A percentile compares a stretch with the other conserved stretches of the same genome.
Conservation (phyloP, 495 filamentous ascomycete species). For the Penicillium nucicola region DNA sequence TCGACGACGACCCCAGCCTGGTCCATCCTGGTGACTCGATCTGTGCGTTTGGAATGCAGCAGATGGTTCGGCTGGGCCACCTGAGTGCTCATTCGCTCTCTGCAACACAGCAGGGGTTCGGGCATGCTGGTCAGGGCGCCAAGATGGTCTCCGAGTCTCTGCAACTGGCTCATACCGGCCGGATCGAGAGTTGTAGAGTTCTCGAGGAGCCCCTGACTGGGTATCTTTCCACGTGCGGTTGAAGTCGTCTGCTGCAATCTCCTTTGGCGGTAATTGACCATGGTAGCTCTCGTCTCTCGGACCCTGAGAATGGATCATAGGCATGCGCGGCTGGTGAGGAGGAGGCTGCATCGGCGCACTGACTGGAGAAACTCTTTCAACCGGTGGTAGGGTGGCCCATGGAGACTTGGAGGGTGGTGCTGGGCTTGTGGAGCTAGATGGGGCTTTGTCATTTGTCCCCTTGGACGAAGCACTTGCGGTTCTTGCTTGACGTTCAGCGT, state of each 20-base stretch:
- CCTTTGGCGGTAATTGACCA: slow-evolving; percentile 56
- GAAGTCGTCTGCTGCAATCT: slow-evolving; percentile 94
- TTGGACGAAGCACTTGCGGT: slow-evolving; percentile 58
- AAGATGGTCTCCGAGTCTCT: slow-evolving; percentile 67
- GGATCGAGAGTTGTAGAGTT: slow-evolving; percentile 91
- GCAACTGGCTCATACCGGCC: slow-evolving; percentile 89
- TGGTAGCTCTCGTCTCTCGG: slow-evolving; percentile 22
- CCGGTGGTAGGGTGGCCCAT: slow-evolving; percentile 81
- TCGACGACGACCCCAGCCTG: slow-evolving; percentile 71
- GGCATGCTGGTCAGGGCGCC: slow-evolving; percentile 61
- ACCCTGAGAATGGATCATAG: slow-evolving; percentile 28
- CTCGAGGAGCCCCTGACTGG: slow-evolving; percentile 59
- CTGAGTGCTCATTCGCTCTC: slow-evolving; percentile 56
- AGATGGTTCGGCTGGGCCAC: slow-evolving; percentile 83
- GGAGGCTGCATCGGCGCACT: slow-evolving; percentile 41
- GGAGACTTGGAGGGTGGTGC: slow-evolving; percentile 80
- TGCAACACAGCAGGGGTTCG: slow-evolving; percentile 81
- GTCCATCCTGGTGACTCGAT: slow-evolving; percentile 61
- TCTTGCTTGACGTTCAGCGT: slow-evolving; percentile 49
- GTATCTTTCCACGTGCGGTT: slow-evolving; percentile 80
- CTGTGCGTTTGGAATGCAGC: slow-evolving; percentile 85
- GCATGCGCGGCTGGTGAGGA: slow-evolving; percentile 20
- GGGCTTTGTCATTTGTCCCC: slow-evolving; percentile 70
- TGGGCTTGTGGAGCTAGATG: slow-evolving; percentile 75
- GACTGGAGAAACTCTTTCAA: slow-evolving; percentile 75